Percentiles rank a stretch among this genome's conserved stretches.
phyloP scores from a whole-genome alignment of 805 yeast species.

The Lipomyces oligophaga region DNA sequence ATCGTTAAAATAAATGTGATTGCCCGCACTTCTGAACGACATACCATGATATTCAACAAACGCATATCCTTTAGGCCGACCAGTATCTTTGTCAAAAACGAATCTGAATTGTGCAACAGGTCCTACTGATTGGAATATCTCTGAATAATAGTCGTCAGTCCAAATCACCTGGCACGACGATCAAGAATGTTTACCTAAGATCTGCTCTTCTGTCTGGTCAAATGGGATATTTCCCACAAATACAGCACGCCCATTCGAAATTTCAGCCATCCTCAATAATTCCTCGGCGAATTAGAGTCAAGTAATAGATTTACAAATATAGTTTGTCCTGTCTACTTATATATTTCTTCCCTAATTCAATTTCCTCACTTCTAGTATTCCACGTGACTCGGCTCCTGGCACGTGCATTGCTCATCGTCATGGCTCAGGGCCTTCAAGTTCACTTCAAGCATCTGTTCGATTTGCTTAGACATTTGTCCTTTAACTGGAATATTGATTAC shows the following conservation, averaged over 20 bases:
- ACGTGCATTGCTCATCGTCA: too few relatives aligned
- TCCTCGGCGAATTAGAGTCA: too few relatives aligned
- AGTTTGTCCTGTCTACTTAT: background rate
- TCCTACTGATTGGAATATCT: conserved; percentile 81
- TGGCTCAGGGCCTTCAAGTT: too few relatives aligned
- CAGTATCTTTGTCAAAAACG: conserved; percentile 82
- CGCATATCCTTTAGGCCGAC: conserved; percentile 87
- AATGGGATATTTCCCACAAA: conserved; percentile 80
- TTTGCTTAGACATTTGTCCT: too few relatives aligned
- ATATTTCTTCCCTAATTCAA: background rate
- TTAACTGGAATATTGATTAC: too few relatives aligned
- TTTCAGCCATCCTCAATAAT: conserved; percentile 16
- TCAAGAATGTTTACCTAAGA: conserved; percentile 39
- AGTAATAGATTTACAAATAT: conserved; percentile 19
- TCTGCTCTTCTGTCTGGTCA: conserved; percentile 91
- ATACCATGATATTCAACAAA: conserved; percentile 69
- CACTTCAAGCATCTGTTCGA: too few relatives aligned
- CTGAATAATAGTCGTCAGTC: conserved; percentile 34
- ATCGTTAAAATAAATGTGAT: background rate
- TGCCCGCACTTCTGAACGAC: background rate
- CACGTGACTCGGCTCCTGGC: too few relatives aligned
- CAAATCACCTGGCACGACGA: background rate
- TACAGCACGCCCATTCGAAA: conserved; percentile 15
- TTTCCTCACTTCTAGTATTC: background rate
- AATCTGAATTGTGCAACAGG: conserved; percentile 74